Evolutionary conservation across 2,329 filamentous ascomycete genomes (phyloP).

Genomic region (Lasiodiplodia sp.): DNA sequence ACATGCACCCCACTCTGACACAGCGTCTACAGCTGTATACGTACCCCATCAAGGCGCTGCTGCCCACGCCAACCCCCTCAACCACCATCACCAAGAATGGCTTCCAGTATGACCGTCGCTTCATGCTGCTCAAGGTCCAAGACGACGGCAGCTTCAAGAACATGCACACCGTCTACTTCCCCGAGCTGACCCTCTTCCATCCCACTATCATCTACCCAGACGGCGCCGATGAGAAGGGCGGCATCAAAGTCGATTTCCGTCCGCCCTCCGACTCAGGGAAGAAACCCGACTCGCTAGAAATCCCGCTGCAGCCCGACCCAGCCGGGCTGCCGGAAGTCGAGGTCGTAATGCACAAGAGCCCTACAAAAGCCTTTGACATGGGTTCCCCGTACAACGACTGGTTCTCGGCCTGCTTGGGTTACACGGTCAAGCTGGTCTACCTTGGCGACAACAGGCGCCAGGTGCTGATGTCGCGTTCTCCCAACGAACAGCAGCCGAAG

Average conservation of each 20-base stretch:
- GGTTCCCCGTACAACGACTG: constrained; percentile 49
- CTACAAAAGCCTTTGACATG: constrained; percentile 54
- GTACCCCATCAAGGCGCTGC: constrained; percentile 58
- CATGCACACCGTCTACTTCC: constrained; percentile 43
- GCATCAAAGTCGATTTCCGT: constrained; percentile 49
- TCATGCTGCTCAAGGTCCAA: constrained; percentile 31
- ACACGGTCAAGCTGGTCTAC: constrained; percentile 52
- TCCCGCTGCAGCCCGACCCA: constrained; percentile 51
- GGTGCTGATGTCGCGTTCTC: constrained; percentile 48
- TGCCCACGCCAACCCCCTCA: constrained; percentile 46
- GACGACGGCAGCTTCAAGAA: constrained; percentile 42
- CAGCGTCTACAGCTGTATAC: constrained; percentile 47
- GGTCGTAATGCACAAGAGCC: constrained; percentile 54
- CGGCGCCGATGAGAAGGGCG: constrained; percentile 35
- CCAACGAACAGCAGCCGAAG: constrained; percentile 29
- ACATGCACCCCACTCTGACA: constrained; percentile 20
- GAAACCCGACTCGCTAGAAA: constrained; percentile 40
- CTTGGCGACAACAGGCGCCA: constrained; percentile 51
- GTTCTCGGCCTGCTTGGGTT: constrained; percentile 55
- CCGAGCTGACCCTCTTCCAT: constrained; percentile 26
- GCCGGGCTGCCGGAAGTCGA: constrained; percentile 45
- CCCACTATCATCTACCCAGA: constrained; percentile 41
- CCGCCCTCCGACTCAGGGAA: constrained; percentile 40
- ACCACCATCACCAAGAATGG: constrained; percentile 53
- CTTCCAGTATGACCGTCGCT: constrained; percentile 53